Evolutionary conservation across 2,329 filamentous ascomycete genomes (phyloP).

Genomic region (Monilinia fructigena): DNA sequence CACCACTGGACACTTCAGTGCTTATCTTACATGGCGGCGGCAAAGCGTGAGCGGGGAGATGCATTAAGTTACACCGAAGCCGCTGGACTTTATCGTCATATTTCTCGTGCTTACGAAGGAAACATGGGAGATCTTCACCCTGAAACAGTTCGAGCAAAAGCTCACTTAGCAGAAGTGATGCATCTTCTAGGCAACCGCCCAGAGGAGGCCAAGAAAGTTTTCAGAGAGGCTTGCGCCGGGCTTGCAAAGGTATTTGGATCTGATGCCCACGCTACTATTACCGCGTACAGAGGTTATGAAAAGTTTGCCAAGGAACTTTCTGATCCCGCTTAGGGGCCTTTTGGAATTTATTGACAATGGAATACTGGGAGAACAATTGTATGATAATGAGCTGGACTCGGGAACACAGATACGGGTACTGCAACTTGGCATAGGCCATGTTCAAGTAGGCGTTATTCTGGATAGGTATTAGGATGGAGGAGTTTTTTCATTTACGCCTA

Average conservation of each 20-base stretch:
- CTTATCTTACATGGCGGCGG: conserved; percentile 31
- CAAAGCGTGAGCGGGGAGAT: conserved; percentile 31
- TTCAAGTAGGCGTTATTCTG: conserved; percentile 5
- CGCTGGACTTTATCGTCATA: conserved; percentile 28
- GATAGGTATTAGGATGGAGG: not conserved
- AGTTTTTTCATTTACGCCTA: not conserved
- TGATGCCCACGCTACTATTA: conserved; percentile 31
- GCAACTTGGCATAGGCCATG: not conserved
- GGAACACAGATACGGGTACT: not conserved
- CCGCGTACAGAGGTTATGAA: conserved; percentile 34
- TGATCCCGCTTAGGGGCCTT: not conserved
- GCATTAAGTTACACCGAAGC: conserved; percentile 28
- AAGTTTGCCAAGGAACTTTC: conserved; percentile 33
- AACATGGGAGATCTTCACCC: conserved; percentile 33
- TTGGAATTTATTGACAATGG: not conserved
- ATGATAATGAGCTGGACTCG: not conserved
- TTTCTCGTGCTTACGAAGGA: conserved; percentile 29
- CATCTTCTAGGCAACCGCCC: conserved; percentile 26
- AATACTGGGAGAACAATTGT: not conserved
- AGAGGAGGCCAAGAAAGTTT: conserved; percentile 32
- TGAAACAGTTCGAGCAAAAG: conserved; percentile 33
- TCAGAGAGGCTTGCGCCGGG: conserved; percentile 33
- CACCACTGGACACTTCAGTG: conserved; percentile 34
- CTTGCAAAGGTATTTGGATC: conserved; percentile 31
- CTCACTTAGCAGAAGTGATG: conserved; percentile 31